These are phyloP conservation scores for Magnusiomyces ingens DNA, from an alignment of 1,139 yeast species.

Conservation along the genomic window DNA sequence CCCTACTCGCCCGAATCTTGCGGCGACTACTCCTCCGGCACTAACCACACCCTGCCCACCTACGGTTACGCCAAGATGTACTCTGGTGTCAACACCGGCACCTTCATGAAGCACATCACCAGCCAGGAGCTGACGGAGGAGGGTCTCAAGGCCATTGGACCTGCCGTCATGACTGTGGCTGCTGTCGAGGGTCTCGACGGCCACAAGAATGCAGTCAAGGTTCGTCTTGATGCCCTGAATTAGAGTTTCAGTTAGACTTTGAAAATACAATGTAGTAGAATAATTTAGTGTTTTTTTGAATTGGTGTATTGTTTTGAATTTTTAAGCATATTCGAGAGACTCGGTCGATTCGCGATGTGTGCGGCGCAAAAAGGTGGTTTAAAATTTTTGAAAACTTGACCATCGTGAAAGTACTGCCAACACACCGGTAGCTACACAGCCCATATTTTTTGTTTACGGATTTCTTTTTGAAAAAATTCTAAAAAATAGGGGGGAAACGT, in stretches of 20 bases:
- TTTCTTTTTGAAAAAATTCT: no score
- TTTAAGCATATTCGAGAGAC: no score
- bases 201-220: conserved; percentile 91
- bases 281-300: no score
- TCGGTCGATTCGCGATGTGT: no score
- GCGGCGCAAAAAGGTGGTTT: no score
- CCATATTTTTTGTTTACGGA: no score
- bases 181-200: conserved; percentile 95
- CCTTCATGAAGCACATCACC: conserved; percentile 92
- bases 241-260: background rate
- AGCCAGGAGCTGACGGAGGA: conserved; percentile 81
- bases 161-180: conserved; percentile 95
- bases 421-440: no score
- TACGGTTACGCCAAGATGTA: conserved; percentile 97
- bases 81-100: conserved; percentile 93
- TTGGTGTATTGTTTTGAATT: no score
- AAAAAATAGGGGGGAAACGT: no score
- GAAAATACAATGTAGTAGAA: no score
- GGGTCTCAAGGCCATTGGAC: conserved; percentile 83
- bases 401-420: no score
- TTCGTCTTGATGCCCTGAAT: conserved; percentile 65
- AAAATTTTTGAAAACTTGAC: no score
- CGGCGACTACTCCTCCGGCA: conserved; percentile 97
- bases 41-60: conserved; percentile 96
- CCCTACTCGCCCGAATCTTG: conserved; percentile 95